These are phyloP conservation scores for Nitzschia sp. DNA, from an alignment of 108 stramenopile species.

Conservation along the genomic window DNA sequence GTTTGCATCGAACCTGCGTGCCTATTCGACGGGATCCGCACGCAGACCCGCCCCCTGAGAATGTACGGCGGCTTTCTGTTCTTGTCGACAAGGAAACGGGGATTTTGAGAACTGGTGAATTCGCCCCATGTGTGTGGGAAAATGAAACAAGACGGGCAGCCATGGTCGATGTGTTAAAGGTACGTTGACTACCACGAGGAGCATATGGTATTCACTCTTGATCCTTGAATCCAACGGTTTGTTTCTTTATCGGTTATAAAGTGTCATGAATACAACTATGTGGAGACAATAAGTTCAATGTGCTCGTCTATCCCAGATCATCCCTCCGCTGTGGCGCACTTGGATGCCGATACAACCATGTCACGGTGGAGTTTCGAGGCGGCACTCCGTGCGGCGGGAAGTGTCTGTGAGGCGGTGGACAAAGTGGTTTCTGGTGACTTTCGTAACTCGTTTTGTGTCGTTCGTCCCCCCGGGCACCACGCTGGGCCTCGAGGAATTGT, in stretches of 20 bases:
- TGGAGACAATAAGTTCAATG: conserved; percentile 79
- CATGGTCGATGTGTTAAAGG: conserved; percentile 84
- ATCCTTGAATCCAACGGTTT: not conserved
- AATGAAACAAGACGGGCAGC: conserved; percentile 75
- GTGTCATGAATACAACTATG: conserved; percentile 86
- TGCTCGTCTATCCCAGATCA: conserved; percentile 84
- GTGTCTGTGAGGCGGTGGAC: conserved; percentile 89
- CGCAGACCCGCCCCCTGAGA: conserved; percentile 85
- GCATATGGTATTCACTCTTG: conserved; percentile 7
- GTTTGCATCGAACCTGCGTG: conserved; percentile 79
- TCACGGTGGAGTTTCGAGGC: conserved; percentile 91
- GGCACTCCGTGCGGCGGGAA: conserved; percentile 86
- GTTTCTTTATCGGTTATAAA: not conserved
- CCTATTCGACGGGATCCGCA: conserved; percentile 76
- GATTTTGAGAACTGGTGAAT: conserved; percentile 78
- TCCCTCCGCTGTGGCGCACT: conserved; percentile 76
- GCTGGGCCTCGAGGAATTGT: conserved; percentile 95
- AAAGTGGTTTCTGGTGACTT: conserved; percentile 78
- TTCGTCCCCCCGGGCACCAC: conserved; percentile 99
- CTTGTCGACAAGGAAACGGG: conserved; percentile 79
- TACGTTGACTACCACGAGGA: no score
- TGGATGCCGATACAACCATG: conserved; percentile 87
- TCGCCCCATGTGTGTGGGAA: conserved; percentile 68
- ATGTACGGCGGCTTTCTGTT: conserved; percentile 81
- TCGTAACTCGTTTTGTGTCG: conserved; percentile 92